Percentiles rank a stretch among this genome's conserved stretches.
Conservation (phyloP, 2,329 filamentous ascomycete species). For the Penicillium sp. region DNA sequence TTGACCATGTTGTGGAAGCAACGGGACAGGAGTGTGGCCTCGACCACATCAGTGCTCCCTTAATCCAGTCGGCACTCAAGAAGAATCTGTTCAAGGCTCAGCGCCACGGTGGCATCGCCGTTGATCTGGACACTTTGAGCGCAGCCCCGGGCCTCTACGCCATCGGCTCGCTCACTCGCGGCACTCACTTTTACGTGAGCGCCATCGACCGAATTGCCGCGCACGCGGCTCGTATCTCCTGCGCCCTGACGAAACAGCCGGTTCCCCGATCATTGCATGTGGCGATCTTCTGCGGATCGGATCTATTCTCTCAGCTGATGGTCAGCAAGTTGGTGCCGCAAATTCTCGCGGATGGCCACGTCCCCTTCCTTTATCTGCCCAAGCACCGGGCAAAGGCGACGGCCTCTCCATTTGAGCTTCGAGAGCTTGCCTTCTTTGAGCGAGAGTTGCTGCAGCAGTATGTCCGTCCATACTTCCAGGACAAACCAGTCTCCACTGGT, state of each 20-base stretch:
- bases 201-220: constrained; percentile 1
- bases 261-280: not conserved
- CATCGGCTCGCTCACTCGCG: not conserved
- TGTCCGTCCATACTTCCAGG: not conserved
- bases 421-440: not conserved
- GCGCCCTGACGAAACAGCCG: not conserved
- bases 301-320: constrained; percentile 1
- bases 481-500: not conserved
- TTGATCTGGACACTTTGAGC: not conserved
- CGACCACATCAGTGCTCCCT: not conserved
- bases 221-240: not conserved
- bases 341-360: not conserved
- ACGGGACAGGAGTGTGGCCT: not conserved
- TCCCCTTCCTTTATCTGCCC: not conserved
- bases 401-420: not conserved
- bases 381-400: not conserved
- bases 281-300: constrained; percentile 1
- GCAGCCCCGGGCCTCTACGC: not conserved
- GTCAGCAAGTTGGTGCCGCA: not conserved
- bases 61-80: not conserved
- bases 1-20: not conserved
- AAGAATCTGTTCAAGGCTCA: not conserved
- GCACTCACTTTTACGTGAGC: constrained; percentile 1
- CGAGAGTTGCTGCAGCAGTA: not conserved
- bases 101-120: not conserved